Percentiles rank a stretch among this genome's conserved stretches.
These are phyloP conservation scores for Candida arabinofermentans DNA, from an alignment of 805 yeast genomes.

Conservation along the genomic window DNA sequence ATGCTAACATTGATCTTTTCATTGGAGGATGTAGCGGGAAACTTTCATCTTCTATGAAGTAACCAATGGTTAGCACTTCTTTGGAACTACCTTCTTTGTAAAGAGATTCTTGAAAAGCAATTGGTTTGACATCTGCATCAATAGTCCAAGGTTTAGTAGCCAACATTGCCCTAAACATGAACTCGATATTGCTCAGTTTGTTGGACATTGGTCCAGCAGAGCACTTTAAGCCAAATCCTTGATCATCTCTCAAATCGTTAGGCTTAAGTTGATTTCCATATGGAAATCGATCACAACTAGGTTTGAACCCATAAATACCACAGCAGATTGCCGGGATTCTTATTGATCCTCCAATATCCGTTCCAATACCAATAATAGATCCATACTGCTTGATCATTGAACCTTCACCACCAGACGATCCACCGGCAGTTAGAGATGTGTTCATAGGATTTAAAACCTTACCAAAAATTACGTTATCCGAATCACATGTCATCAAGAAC, in stretches of 20 bases:
- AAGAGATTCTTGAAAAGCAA: conserved; percentile 37
- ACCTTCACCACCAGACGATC: conserved; percentile 65
- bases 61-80: conserved; percentile 42
- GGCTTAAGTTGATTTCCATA: conserved; percentile 22
- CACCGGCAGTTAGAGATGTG: conserved; percentile 50
- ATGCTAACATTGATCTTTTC: conserved; percentile 36
- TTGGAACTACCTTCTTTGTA: conserved; percentile 19
- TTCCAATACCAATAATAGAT: conserved; percentile 54
- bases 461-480: conserved; percentile 47
- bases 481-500: conserved; percentile 54
- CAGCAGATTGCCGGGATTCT: conserved; percentile 55
- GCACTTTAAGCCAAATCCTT: conserved; percentile 26
- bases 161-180: conserved; percentile 37
- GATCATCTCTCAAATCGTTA: conserved; percentile 22
- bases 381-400: conserved; percentile 52
- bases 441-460: conserved; percentile 48
- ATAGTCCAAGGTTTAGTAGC: conserved; percentile 36
- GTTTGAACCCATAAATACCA: conserved; percentile 53
- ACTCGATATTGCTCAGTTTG: conserved; percentile 43
- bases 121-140: conserved; percentile 40
- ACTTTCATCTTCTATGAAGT: conserved; percentile 48
- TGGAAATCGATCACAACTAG: conserved; percentile 34
- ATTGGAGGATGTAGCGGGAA: conserved; percentile 57
- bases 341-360: conserved; percentile 62
- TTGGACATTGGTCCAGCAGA: conserved; percentile 49